These are phyloP conservation scores for Fusarium cicatricum DNA, from an alignment of 2,329 filamentous ascomycete species.

Conservation along the genomic window DNA sequence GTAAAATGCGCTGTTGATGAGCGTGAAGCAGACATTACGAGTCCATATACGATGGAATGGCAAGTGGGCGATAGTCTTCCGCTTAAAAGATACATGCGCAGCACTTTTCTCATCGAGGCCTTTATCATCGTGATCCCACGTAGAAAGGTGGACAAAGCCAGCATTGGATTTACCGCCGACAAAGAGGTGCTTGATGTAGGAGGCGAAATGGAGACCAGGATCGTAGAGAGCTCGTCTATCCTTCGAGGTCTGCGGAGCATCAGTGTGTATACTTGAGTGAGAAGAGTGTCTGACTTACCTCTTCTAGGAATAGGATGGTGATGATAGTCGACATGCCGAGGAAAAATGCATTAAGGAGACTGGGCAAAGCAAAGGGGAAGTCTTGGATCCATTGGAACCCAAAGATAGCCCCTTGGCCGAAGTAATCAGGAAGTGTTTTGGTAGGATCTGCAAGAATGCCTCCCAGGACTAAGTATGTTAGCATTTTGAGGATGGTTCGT, in stretches of 20 bases:
- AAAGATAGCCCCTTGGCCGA: slow-evolving; percentile 66
- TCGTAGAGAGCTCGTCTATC: slow-evolving; percentile 57
- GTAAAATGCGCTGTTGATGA: slow-evolving; percentile 72
- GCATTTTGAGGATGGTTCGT: background rate
- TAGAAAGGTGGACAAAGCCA: slow-evolving; percentile 45
- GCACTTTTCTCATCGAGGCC: slow-evolving; percentile 19
- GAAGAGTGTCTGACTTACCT: slow-evolving; percentile 52
- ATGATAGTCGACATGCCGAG: slow-evolving; percentile 62
- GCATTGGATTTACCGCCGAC: slow-evolving; percentile 40
- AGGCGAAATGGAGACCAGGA: slow-evolving; percentile 50
- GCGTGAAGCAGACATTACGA: slow-evolving; percentile 57
- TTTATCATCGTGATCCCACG: slow-evolving; percentile 18
- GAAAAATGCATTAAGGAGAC: slow-evolving; percentile 70
- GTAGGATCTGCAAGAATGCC: slow-evolving; percentile 74
- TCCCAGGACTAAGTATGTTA: slow-evolving; percentile 58
- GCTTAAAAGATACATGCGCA: slow-evolving; percentile 1
- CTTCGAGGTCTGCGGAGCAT: slow-evolving; percentile 53
- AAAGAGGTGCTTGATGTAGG: slow-evolving; percentile 44
- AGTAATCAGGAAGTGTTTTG: slow-evolving; percentile 66
- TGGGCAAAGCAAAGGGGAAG: slow-evolving; percentile 76
- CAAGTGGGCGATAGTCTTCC: slow-evolving; percentile 36
- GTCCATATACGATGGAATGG: slow-evolving; percentile 57
- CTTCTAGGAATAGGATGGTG: slow-evolving; percentile 72
- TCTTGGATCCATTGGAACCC: slow-evolving; percentile 70
- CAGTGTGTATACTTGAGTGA: slow-evolving; percentile 3